Evolutionary conservation across 768 basidiomycete genomes (phyloP).

Genomic region (Boletus fagicola): DNA sequence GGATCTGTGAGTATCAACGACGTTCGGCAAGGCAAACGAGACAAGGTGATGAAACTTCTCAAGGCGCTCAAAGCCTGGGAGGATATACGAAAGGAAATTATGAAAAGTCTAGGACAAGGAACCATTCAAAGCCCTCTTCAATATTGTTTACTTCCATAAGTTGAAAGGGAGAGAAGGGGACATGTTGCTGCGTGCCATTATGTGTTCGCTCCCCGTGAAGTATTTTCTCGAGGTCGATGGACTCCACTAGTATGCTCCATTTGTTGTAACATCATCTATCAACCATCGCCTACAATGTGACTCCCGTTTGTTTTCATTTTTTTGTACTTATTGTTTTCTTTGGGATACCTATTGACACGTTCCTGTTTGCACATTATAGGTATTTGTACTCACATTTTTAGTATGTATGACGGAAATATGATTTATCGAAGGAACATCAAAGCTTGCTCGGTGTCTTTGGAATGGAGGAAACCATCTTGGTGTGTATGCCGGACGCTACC

Average conservation of each 20-base stretch:
- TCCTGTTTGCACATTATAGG: neutral
- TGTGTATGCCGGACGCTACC: conserved; percentile 27
- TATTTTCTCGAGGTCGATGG: conserved; percentile 13
- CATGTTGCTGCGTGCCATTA: neutral
- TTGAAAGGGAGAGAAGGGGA: too few species aligned
- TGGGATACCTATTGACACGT: conserved; percentile 5
- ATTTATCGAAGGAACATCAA: conserved; percentile 15
- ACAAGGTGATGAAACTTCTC: conserved; percentile 66
- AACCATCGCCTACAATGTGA: neutral
- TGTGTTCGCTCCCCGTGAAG: neutral
- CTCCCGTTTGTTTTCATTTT: neutral
- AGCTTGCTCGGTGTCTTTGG: conserved; percentile 9
- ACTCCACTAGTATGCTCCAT: conserved; percentile 24
- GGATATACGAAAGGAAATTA: neutral
- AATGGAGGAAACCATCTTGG: conserved; percentile 30
- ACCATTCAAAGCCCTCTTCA: neutral
- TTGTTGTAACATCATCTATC: conserved; percentile 7
- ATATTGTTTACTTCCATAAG: neutral
- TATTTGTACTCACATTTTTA: conserved; percentile 10
- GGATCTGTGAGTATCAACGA: conserved; percentile 93
- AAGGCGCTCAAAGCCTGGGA: neutral
- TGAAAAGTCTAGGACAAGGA: too few species aligned
- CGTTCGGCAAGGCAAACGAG: conserved; percentile 73
- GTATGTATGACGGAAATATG: conserved; percentile 9
- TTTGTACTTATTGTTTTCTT: conserved; percentile 1